Conservation (phyloP, 345 rosid genomes). For the Firmiana major region DNA sequence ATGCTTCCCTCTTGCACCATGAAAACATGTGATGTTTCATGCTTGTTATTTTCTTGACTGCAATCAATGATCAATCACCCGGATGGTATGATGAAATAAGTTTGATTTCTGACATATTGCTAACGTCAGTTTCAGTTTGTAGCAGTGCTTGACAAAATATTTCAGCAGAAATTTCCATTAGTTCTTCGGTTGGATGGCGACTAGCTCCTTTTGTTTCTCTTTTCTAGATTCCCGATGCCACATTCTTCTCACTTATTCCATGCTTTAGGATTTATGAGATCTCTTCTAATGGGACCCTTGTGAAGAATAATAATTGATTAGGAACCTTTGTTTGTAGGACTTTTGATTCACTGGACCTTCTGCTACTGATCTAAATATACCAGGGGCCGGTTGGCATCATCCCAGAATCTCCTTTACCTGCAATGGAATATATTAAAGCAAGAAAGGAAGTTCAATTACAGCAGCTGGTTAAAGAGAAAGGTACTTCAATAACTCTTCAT, state of each 20-base stretch:
- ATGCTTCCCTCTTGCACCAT: no score
- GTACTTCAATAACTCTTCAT: slow-evolving; percentile 41
- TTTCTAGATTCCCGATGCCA: slow-evolving; percentile 46
- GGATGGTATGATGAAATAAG: background rate
- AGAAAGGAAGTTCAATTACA: slow-evolving; percentile 46
- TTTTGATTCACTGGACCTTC: slow-evolving; percentile 56
- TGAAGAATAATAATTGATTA: slow-evolving; percentile 58
- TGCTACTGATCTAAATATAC: slow-evolving; percentile 30
- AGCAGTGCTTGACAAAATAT: slow-evolving; percentile 10
- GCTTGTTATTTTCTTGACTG: slow-evolving; percentile 5
- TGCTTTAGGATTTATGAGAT: slow-evolving; percentile 36
- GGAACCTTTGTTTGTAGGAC: slow-evolving; percentile 56
- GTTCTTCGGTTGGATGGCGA: slow-evolving; percentile 36
- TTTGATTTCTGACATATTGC: slow-evolving; percentile 36
- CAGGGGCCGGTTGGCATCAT: slow-evolving; percentile 47
- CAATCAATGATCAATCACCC: background rate
- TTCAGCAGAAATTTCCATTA: slow-evolving; percentile 12
- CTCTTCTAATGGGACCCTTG: slow-evolving; percentile 50
- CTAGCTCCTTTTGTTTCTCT: slow-evolving; percentile 38
- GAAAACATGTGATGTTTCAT: slow-evolving; percentile 7
- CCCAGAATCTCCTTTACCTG: slow-evolving; percentile 72
- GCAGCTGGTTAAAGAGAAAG: slow-evolving; percentile 60
- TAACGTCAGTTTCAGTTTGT: slow-evolving; percentile 28
- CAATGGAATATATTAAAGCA: slow-evolving; percentile 51
- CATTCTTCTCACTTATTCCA: slow-evolving; percentile 39